Evolutionary conservation across 345 rosid species (phyloP).

Genomic region (Mallotus nudiflorus): DNA sequence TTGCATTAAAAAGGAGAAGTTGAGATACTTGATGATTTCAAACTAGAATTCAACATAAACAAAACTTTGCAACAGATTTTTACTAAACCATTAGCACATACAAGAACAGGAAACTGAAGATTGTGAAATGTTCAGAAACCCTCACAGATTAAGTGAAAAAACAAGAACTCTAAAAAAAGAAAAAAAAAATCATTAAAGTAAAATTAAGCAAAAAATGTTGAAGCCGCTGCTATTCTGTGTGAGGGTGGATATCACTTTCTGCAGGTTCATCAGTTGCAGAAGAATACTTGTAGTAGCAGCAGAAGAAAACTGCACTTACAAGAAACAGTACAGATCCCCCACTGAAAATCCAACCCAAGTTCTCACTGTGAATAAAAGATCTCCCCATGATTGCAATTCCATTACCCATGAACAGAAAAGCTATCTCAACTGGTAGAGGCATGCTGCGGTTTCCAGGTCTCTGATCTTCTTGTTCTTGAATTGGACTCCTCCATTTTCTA

Average conservation of each 20-base stretch:
- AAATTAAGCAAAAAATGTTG: too few species aligned
- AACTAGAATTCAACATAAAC: too few species aligned
- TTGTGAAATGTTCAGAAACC: too few species aligned
- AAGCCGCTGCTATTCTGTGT: background rate
- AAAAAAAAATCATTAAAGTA: too few species aligned
- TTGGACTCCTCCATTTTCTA: background rate
- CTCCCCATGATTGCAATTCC: slow-evolving; percentile 22
- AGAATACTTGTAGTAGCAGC: background rate
- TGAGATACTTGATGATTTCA: background rate
- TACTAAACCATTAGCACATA: too few species aligned
- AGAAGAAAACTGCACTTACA: slow-evolving; percentile 9
- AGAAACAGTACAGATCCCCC: slow-evolving; percentile 11
- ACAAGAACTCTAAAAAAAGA: too few species aligned
- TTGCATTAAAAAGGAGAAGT: background rate
- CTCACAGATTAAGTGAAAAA: too few species aligned
- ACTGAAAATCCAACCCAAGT: background rate
- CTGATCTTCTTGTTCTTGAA: background rate
- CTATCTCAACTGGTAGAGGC: slow-evolving; percentile 4
- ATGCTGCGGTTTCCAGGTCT: background rate
- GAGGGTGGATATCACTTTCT: slow-evolving; percentile 4
- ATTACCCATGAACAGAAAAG: slow-evolving; percentile 10
- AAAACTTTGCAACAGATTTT: too few species aligned
- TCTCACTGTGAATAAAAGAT: slow-evolving; percentile 17
- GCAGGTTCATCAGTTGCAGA: background rate
- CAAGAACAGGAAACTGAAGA: too few species aligned